Evolutionary conservation across 306 rosid genomes (phyloP).

Genomic region (Sicyos edulis): DNA sequence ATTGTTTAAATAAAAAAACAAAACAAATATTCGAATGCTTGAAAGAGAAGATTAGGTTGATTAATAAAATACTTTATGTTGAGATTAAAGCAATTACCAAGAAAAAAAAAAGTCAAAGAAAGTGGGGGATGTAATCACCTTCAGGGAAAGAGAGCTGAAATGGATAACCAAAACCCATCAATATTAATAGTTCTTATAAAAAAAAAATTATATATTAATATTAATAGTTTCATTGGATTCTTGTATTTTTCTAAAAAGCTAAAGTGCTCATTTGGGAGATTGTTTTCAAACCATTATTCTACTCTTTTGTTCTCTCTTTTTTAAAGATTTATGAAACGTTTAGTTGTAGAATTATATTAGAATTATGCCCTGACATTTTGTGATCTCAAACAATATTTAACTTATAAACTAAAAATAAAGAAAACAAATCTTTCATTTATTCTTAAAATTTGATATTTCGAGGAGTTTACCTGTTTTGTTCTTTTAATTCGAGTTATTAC

Average conservation of each 20-base stretch:
- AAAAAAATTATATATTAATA: too few species aligned
- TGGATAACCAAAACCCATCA: conserved; percentile 10
- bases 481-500: too few species aligned
- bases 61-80: conserved; percentile 29
- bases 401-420: too few species aligned
- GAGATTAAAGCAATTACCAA: too few species aligned
- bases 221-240: conserved; percentile 14
- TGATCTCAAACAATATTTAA: too few species aligned
- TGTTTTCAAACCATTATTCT: conserved; percentile 2
- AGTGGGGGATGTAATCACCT: conserved; percentile 44
- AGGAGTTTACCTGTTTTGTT: too few species aligned
- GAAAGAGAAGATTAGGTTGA: conserved; percentile 28
- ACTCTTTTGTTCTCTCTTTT: background rate
- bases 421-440: too few species aligned
- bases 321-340: too few species aligned
- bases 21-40: conserved; percentile 52
- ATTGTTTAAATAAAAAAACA: conserved; percentile 9
- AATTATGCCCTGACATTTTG: too few species aligned
- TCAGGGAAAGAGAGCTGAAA: conserved; percentile 30
- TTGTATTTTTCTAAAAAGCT: conserved; percentile 7
- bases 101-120: conserved; percentile 69
- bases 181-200: background rate
- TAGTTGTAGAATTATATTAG: too few species aligned
- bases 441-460: too few species aligned
- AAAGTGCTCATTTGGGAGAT: conserved; percentile 6